Evolutionary conservation across 805 yeast species (phyloP), one percentile per base, ranked within the genome.

Genomic region (Candida tallmaniae): DNA sequence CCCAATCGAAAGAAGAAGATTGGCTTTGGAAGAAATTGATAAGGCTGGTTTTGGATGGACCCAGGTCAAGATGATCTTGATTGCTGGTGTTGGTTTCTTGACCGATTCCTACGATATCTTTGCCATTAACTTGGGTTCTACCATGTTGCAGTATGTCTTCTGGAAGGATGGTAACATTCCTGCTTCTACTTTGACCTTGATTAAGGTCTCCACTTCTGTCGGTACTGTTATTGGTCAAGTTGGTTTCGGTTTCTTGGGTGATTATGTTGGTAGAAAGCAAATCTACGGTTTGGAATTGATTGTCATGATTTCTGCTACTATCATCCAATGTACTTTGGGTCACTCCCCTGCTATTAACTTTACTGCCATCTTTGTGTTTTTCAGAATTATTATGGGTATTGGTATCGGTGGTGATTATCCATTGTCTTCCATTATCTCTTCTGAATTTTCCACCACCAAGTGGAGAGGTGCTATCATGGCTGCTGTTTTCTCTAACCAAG

Each of bases 381-480:
- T 78, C 67, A 83, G 96, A 77, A 80, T 87, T 46, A 54, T 87
- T 44, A 82, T 80, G 86, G 96, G 96, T 73, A 81, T 88, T 51
- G 96, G 96, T 78, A 88, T 87, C 50, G 96, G 96, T 70, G 96
- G 96, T 74, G 96, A 87, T 68, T 87, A 87, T 61, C 96, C 96
- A 48, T 73, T 88, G 52, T 85, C 95, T 12, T 85, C 95, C n/a
- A 82, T 87, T 59, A 87, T 87, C 46, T 82, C 95, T 7, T 81
- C 96, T 39, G 96, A 87, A 70, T 87, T 87, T 54, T 75, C 96
- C 18, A 85, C 96, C 40, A 87, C 96, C 47, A 86, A 83, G 63
- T 87, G 95, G 95, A 84, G 96, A 79, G 96, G 96, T 74, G 95
- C 96, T 46, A 86, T 86, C 51, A 87, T 87, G 95, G 88, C 85